These are phyloP conservation scores for Gryganskiella cystojenkinii DNA, from an alignment of 192 early-diverging fungal genomes.

Conservation along the genomic window DNA sequence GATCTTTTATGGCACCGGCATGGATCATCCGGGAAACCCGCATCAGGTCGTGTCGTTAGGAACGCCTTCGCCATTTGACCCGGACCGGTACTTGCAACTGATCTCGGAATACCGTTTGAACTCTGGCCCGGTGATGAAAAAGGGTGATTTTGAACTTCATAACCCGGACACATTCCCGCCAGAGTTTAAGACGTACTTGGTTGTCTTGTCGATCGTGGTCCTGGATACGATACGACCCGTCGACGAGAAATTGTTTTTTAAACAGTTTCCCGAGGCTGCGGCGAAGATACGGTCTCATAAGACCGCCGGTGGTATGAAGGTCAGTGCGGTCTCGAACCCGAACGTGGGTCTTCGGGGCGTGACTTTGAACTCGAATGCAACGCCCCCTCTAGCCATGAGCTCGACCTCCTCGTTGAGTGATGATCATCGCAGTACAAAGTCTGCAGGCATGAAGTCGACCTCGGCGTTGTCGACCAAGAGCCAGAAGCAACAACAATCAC, in stretches of 20 bases:
- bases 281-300: background rate
- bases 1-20: conserved; percentile 34
- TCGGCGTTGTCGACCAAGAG: too few species aligned
- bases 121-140: conserved; percentile 42
- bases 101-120: conserved; percentile 41
- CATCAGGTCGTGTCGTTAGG: background rate
- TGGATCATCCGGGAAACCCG: conserved; percentile 16
- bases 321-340: background rate
- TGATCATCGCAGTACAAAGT: too few species aligned
- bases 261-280: conserved; percentile 14
- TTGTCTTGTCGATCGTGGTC: conserved; percentile 23
- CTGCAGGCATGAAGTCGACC: too few species aligned
- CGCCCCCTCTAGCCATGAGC: too few species aligned
- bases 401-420: too few species aligned
- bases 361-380: background rate
- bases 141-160: conserved; percentile 38
- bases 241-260: conserved; percentile 30
- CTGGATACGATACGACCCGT: conserved; percentile 36
- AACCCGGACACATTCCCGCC: conserved; percentile 46
- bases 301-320: conserved; percentile 3
- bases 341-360: background rate
- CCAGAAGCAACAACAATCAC: too few species aligned
- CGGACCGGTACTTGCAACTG: conserved; percentile 36
- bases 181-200: conserved; percentile 34
- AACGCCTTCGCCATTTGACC: conserved; percentile 30